A percentile compares a stretch with the other conserved stretches of the same genome.
Evolutionary conservation across 2,329 filamentous ascomycete species (phyloP).

Genomic region (Saccharata proteae): DNA sequence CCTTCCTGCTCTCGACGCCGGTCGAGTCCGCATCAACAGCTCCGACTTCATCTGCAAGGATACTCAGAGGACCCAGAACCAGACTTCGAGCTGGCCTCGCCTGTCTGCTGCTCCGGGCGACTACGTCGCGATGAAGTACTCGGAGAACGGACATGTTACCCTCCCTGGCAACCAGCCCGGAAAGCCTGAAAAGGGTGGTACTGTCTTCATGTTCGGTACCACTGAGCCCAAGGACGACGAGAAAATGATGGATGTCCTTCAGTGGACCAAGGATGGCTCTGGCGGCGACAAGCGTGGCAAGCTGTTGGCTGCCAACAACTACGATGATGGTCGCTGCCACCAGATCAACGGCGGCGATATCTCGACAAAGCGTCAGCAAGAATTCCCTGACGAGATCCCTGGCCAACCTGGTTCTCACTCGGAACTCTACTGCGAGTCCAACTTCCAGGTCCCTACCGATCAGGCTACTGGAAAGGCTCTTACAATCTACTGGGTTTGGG

Average conservation of each 20-base stretch:
- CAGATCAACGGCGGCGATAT: conserved; percentile 55
- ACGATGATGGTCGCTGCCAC: conserved; percentile 84
- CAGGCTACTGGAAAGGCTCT: conserved; percentile 48
- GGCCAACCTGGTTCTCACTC: conserved; percentile 28
- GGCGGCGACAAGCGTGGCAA: conserved; percentile 69
- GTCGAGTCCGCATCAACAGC: conserved; percentile 32
- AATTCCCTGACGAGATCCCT: conserved; percentile 43
- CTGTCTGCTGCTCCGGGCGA: conserved; percentile 43
- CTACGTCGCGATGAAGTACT: conserved; percentile 37
- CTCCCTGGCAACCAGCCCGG: conserved; percentile 25
- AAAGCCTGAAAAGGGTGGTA: conserved; percentile 33
- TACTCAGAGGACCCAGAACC: conserved; percentile 44
- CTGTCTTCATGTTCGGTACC: conserved; percentile 39
- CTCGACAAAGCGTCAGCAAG: conserved; percentile 44
- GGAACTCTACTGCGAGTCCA: conserved; percentile 55
- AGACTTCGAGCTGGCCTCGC: conserved; percentile 48
- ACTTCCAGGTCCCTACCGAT: conserved; percentile 60
- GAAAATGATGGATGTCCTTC: conserved; percentile 52
- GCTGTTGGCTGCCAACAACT: conserved; percentile 67
- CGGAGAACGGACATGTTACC: conserved; percentile 40
- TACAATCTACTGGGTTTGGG: conserved; percentile 88
- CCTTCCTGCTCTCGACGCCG: conserved; percentile 41
- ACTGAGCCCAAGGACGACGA: conserved; percentile 39
- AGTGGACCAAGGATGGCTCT: conserved; percentile 70
- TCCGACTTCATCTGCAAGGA: conserved; percentile 51